These are phyloP conservation scores for Anethum foeniculum DNA, from an alignment of 140 eudicot species.

Conservation along the genomic window DNA sequence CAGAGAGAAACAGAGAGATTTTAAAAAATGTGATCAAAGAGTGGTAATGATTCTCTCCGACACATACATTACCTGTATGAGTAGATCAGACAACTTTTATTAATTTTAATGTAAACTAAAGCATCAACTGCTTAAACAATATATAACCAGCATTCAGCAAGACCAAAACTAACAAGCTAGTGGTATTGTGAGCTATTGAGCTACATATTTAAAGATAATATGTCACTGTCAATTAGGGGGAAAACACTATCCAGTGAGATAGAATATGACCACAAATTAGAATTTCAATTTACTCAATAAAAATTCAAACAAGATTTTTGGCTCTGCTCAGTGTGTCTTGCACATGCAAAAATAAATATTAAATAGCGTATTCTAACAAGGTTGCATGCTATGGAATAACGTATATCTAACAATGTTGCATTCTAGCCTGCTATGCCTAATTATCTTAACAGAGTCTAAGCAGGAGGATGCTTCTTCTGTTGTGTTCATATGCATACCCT, in stretches of 20 bases:
- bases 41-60: not conserved
- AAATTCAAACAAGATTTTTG: not conserved
- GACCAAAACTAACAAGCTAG: not conserved
- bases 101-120: not conserved
- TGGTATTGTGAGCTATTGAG: not conserved
- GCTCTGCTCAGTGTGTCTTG: not conserved
- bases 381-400: not conserved
- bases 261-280: not conserved
- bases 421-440: not conserved
- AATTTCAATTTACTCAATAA: not conserved
- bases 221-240: not conserved
- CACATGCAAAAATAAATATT: not conserved
- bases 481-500: not conserved
- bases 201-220: not conserved
- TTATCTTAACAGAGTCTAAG: not conserved
- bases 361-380: too few species aligned
- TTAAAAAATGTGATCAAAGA: not conserved
- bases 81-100: not conserved
- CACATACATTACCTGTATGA: not conserved
- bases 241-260: not conserved
- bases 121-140: not conserved
- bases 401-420: not conserved
- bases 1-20: not conserved
- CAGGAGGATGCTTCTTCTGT: not conserved
- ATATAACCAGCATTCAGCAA: not conserved